Evolutionary conservation across 1,284 basidiomycete genomes (phyloP).

Genomic region (Calocybe gambosa): DNA sequence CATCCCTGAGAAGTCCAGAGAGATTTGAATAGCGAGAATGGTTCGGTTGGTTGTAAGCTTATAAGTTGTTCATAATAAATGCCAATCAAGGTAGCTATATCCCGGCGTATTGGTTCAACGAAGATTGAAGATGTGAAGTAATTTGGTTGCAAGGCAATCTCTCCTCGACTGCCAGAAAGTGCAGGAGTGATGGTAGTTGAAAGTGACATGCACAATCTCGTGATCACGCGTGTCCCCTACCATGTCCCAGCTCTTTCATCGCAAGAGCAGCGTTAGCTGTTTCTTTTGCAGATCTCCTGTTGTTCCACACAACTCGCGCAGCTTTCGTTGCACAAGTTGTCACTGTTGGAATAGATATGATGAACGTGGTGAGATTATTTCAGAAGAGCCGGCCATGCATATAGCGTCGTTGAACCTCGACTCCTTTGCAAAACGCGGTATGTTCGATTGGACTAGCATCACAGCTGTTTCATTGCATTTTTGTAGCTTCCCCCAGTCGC

Average conservation of each 20-base stretch:
- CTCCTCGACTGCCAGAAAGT: conserved; percentile 41
- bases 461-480: not conserved
- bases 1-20: conserved; percentile 65
- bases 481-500: conserved; percentile 59
- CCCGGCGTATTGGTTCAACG: conserved; percentile 57
- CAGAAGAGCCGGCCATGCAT: conserved; percentile 85
- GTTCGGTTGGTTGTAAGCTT: conserved; percentile 27
- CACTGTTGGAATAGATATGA: conserved; percentile 70
- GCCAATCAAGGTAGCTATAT: conserved; percentile 47
- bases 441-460: conserved; percentile 18
- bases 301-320: conserved; percentile 40
- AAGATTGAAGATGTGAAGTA: conserved; percentile 75
- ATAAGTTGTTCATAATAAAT: conserved; percentile 43
- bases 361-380: conserved; percentile 64
- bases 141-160: conserved; percentile 57
- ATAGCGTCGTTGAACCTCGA: conserved; percentile 62
- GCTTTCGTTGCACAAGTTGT: conserved; percentile 65
- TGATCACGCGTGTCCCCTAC: not conserved
- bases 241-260: conserved; percentile 35
- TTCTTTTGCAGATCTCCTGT: conserved; percentile 60
- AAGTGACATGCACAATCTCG: not conserved
- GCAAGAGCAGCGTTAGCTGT: conserved; percentile 40
- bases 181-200: conserved; percentile 21
- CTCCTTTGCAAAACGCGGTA: conserved; percentile 75
- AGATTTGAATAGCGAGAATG: conserved; percentile 63